Conservation (phyloP, 2,329 filamentous ascomycete species). For the Blastomyces percursus region DNA sequence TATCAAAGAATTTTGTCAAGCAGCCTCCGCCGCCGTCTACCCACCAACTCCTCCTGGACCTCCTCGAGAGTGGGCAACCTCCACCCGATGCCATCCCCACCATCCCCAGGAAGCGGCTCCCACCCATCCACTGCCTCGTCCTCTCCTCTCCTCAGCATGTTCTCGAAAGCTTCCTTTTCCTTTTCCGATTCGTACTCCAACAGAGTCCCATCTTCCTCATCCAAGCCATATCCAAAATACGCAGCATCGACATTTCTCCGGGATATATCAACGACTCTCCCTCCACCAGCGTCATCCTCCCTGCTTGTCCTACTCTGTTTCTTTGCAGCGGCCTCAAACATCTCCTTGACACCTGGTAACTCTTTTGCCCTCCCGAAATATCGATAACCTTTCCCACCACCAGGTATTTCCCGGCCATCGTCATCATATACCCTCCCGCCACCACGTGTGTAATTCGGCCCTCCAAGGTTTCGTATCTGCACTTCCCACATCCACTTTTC, state of each 20-base stretch:
- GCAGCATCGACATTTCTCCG: conserved; percentile 72
- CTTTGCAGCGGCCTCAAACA: conserved; percentile 69
- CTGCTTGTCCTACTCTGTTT: conserved; percentile 56
- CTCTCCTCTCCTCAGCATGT: conserved; percentile 50
- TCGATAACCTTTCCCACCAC: conserved; percentile 77
- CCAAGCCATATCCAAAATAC: conserved; percentile 90
- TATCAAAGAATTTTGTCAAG: conserved; percentile 61
- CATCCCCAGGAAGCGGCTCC: conserved; percentile 78
- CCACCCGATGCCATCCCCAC: conserved; percentile 73
- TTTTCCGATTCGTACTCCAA: conserved; percentile 71
- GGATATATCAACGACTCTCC: conserved; percentile 32
- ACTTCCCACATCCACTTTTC: conserved; percentile 99
- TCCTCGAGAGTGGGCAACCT: conserved; percentile 75
- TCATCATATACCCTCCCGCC: conserved; percentile 62
- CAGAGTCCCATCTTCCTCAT: conserved; percentile 77
- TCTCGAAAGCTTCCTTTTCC: conserved; percentile 68
- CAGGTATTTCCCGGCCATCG: conserved; percentile 56
- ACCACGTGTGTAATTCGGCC: conserved; percentile 87
- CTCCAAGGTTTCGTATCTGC: conserved; percentile 89
- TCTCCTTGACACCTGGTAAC: conserved; percentile 86
- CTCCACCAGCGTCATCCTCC: conserved; percentile 49
- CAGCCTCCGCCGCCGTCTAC: conserved; percentile 69
- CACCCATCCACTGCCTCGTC: conserved; percentile 55
- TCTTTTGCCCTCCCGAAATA: conserved; percentile 89
- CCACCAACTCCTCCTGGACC: conserved; percentile 87